Percentiles rank a stretch among this genome's conserved stretches.
Conservation (phyloP, 2,329 filamentous ascomycete species). For the Lecanosticta acicola region DNA sequence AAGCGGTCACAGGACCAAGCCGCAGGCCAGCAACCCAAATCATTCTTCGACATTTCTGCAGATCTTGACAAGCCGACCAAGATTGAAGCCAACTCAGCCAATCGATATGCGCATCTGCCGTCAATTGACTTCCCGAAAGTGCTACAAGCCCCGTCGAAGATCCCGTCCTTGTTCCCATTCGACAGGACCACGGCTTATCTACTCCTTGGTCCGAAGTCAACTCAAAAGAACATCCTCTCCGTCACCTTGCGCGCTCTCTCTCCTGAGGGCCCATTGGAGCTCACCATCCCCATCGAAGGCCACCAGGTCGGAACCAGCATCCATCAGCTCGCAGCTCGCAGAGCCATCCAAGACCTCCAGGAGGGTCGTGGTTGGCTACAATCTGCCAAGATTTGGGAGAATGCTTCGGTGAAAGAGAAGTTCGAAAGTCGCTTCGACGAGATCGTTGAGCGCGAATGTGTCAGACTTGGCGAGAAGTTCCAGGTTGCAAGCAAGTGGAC, state of each 20-base stretch:
- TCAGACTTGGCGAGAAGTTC: constrained; percentile 59
- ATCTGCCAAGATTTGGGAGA: constrained; percentile 42
- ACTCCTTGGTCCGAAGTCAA: constrained; percentile 51
- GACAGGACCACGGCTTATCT: constrained; percentile 61
- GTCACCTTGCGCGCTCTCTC: constrained; percentile 56
- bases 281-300: constrained; percentile 55
- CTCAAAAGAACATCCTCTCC: constrained; percentile 46
- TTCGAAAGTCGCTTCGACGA: constrained; percentile 50
- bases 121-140: constrained; percentile 49
- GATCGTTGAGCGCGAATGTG: constrained; percentile 60
- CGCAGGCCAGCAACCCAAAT: constrained; percentile 39
- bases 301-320: constrained; percentile 34
- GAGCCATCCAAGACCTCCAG: constrained; percentile 63
- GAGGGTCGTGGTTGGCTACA: constrained; percentile 62
- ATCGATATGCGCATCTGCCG: constrained; percentile 50
- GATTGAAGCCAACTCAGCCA: constrained; percentile 21
- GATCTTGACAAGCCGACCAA: constrained; percentile 38
- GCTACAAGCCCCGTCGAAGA: constrained; percentile 58
- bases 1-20: not conserved
- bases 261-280: constrained; percentile 52
- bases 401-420: constrained; percentile 39
- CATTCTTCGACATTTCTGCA: constrained; percentile 52
- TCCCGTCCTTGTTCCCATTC: constrained; percentile 63
- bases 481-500: constrained; percentile 66
- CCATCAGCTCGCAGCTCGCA: constrained; percentile 65